Evolutionary conservation across 768 basidiomycete genomes (phyloP).

Genomic region (Termitomyces sp.): DNA sequence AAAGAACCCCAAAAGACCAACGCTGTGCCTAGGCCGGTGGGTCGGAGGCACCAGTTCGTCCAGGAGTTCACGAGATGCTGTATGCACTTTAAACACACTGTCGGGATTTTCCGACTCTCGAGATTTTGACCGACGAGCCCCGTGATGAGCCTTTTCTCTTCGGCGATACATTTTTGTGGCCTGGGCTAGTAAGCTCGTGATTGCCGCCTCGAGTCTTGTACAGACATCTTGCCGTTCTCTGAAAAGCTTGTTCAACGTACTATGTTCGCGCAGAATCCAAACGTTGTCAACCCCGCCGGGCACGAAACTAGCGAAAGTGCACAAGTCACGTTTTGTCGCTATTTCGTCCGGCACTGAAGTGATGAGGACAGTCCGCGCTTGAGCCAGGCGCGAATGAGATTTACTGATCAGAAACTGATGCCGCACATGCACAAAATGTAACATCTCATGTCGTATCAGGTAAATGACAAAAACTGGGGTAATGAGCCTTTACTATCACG

Average conservation of each 20-base stretch:
- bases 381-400: conserved; percentile 52
- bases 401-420: conserved; percentile 54
- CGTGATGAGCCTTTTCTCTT: background rate
- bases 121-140: background rate
- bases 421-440: conserved; percentile 48
- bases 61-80: background rate
- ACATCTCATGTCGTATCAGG: conserved; percentile 53
- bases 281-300: conserved; percentile 66
- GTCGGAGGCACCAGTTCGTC: background rate
- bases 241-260: conserved; percentile 34
- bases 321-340: conserved; percentile 38
- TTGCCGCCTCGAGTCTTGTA: conserved; percentile 51
- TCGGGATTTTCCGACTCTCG: background rate
- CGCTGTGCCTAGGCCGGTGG: background rate
- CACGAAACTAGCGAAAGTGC: conserved; percentile 53
- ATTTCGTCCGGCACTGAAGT: conserved; percentile 55
- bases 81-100: background rate
- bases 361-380: conserved; percentile 65
- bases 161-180: background rate
- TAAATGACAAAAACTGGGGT: conserved; percentile 51
- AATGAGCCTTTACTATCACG: background rate
- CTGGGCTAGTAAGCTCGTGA: conserved; percentile 20
- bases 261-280: conserved; percentile 60
- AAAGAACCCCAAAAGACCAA: background rate
- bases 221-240: conserved; percentile 39